Percentiles rank a stretch among this genome's conserved stretches.
phyloP scores from a whole-genome alignment of 2,329 filamentous ascomycete species.

The Microdochium bolleyi region DNA sequence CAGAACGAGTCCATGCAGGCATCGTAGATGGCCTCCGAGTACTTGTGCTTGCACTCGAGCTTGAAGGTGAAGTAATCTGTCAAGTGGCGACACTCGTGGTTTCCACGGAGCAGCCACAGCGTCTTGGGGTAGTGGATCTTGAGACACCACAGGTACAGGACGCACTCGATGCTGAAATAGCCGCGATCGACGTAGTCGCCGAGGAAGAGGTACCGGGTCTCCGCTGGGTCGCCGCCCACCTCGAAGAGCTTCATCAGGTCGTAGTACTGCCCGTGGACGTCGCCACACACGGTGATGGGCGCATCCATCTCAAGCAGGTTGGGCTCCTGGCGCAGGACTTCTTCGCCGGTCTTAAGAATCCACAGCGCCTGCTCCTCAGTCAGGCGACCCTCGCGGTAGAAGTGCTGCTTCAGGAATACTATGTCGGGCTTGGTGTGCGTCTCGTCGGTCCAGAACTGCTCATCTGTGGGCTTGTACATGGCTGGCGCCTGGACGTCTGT shows the following conservation, averaged over 20 bases:
- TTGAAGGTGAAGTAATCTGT: constrained; percentile 99
- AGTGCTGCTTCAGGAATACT: constrained; percentile 92
- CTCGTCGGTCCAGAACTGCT: constrained; percentile 87
- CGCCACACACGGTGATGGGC: constrained; percentile 95
- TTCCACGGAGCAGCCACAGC: constrained; percentile 92
- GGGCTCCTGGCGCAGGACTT: constrained; percentile 81
- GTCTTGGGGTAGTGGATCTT: constrained; percentile 99
- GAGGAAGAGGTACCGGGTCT: constrained; percentile 93
- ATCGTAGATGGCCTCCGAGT: constrained; percentile 92
- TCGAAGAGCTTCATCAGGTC: constrained; percentile 99
- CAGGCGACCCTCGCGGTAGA: constrained; percentile 93
- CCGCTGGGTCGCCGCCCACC: constrained; percentile 90
- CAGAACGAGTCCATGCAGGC: constrained; percentile 99
- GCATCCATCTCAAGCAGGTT: constrained; percentile 99
- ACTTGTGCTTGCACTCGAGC: constrained; percentile 99
- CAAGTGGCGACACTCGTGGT: constrained; percentile 97
- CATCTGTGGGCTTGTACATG: constrained; percentile 83
- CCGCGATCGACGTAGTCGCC: constrained; percentile 97
- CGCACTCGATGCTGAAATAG: constrained; percentile 99
- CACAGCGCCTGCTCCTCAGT: constrained; percentile 96
- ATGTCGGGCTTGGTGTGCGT: constrained; percentile 86
- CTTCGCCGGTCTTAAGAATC: constrained; percentile 84
- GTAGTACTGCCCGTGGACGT: constrained; percentile 98
- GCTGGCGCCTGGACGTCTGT: constrained; percentile 96
- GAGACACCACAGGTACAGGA: constrained; percentile 92